Conservation (phyloP, 1,284 basidiomycete genomes). For the Pseudozyma hubeiensis region DNA sequence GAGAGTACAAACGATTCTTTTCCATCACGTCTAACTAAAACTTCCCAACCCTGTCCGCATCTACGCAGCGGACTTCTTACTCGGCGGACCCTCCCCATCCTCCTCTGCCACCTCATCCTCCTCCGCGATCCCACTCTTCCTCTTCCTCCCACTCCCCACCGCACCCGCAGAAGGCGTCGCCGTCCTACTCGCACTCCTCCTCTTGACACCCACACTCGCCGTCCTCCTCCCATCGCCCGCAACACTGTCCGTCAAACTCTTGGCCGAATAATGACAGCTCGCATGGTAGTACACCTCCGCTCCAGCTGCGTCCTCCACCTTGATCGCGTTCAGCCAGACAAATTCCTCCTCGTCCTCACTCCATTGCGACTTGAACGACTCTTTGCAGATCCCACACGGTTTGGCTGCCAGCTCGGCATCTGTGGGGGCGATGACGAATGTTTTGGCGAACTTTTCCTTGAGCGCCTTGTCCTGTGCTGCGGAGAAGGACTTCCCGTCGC, state of each 20-base stretch:
- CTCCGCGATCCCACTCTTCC: conserved; percentile 25
- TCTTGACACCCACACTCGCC: conserved; percentile 31
- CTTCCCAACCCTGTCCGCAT: no score
- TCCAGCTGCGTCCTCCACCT: conserved; percentile 73
- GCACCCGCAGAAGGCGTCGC: conserved; percentile 9
- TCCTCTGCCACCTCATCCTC: conserved; percentile 1
- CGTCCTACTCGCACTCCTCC: conserved; percentile 33
- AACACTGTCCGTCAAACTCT: conserved; percentile 57
- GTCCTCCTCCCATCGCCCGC: conserved; percentile 20
- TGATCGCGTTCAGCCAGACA: conserved; percentile 94
- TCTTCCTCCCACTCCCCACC: conserved; percentile 9
- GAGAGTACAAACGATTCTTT: background rate
- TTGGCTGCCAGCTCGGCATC: conserved; percentile 82
- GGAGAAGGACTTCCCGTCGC: conserved; percentile 57
- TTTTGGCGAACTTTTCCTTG: conserved; percentile 73
- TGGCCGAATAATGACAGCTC: conserved; percentile 66
- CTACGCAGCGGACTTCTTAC: conserved; percentile 21
- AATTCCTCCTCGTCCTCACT: conserved; percentile 97
- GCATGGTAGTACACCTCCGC: conserved; percentile 60
- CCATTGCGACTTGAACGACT: conserved; percentile 90
- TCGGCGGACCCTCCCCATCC: conserved; percentile 3
- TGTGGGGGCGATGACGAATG: conserved; percentile 80
- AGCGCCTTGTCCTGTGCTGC: conserved; percentile 76
- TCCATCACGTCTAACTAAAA: no score
- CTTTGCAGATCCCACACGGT: conserved; percentile 97